Conservation (phyloP, 2,329 filamentous ascomycete species). For the Apiospora phragmitis region DNA sequence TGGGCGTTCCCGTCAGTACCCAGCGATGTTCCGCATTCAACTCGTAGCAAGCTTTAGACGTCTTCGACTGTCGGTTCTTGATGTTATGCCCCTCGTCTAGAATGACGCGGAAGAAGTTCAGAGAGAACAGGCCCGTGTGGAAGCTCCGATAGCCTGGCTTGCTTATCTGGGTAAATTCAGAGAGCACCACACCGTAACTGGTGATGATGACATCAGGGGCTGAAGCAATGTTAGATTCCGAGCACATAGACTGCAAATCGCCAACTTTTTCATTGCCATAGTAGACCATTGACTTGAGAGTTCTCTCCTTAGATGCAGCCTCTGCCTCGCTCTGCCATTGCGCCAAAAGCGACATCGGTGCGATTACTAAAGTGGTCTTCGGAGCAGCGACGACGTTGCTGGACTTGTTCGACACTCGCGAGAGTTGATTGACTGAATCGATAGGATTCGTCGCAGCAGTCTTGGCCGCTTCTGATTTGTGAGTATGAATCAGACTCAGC, state of each 20-base stretch:
- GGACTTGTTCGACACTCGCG: constrained; percentile 59
- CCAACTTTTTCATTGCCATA: constrained; percentile 83
- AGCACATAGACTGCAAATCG: constrained; percentile 79
- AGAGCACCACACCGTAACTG: constrained; percentile 88
- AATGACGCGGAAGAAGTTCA: constrained; percentile 94
- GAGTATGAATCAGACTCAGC: constrained; percentile 87
- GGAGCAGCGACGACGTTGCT: constrained; percentile 67
- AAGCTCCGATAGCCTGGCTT: constrained; percentile 64
- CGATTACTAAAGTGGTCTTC: constrained; percentile 91
- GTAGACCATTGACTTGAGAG: constrained; percentile 83
- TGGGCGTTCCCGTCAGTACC: constrained; percentile 92
- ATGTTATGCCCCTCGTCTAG: constrained; percentile 94
- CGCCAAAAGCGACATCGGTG: constrained; percentile 92
- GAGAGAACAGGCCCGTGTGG: constrained; percentile 78
- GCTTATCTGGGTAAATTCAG: constrained; percentile 80
- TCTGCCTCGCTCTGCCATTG: constrained; percentile 97
- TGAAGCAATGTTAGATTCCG: constrained; percentile 67
- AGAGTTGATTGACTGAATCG: constrained; percentile 59
- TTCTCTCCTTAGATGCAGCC: constrained; percentile 83
- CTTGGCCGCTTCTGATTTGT: constrained; percentile 60
- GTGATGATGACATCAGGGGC: constrained; percentile 93
- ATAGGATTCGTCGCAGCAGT: constrained; percentile 39
- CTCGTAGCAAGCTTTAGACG: constrained; percentile 92
- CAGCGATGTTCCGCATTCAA: constrained; percentile 83
- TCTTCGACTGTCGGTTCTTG: constrained; percentile 89